Evolutionary conservation across 306 rosid species (phyloP), one percentile per base, ranked within the genome.

Genomic region (Dryas drummondii): DNA sequence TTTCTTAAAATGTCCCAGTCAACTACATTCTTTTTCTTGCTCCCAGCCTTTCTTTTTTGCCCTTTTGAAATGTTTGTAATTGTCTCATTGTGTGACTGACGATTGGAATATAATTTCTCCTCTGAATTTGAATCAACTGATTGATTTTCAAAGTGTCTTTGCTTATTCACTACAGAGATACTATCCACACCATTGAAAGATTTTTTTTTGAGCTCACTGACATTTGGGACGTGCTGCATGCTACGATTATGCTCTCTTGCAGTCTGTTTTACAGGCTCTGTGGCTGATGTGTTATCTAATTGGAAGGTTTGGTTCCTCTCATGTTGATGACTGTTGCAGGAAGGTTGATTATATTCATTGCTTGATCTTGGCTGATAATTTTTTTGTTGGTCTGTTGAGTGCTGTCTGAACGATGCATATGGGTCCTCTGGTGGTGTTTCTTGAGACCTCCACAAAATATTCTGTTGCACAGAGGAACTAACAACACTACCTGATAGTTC

Each of bases 1-100:
- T 82, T 87, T 82, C 98, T 91, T 75, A 94, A 85, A 48, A 50
- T 77, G 82, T 94, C 97, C 98, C 98, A 94, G 76, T 91, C 86
- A 17, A 58, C 69, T 63, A 58, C 73, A 51, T 56, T 83, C 65
- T 81, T 86, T 73, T 86, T 90, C 69, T 82, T 70, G 14, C 81
- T 57, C 51, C 64, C 83, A 4, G 83, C 45, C 76, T 86, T 91
- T 45, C 61, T 64, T 83, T 83, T 88, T 77, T 82, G 84, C 61
- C 71, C 74, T 82, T 82, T 94, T 66, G 88, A 80, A 76, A 63
- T 80, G 71, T 87, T 83, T 32, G 66, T 40, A 64, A 76, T 74
- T 48, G 78, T 79, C 72, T 75, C 82, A 14, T 65, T 73, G 50
- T 77, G 63, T 47, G 77, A 73, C 75, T 69, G 77, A 70, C 46